Percentiles rank a stretch among this genome's conserved stretches.
These are phyloP conservation scores for Purpureocillium takamizusanense DNA, from an alignment of 2,329 filamentous ascomycete genomes.

Conservation along the genomic window DNA sequence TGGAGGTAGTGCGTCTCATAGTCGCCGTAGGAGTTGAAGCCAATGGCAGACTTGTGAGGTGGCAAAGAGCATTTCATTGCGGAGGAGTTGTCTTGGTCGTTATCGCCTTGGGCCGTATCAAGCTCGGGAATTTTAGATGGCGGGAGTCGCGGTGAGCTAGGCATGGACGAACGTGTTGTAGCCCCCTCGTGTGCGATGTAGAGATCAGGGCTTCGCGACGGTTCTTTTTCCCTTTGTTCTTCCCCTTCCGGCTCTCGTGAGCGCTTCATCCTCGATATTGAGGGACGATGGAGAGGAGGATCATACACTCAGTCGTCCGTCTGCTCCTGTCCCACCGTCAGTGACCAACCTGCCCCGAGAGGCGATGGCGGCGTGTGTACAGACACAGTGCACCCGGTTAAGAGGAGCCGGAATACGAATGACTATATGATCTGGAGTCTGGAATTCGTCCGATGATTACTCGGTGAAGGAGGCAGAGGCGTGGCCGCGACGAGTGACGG, in stretches of 20 bases:
- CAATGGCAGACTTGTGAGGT: slow-evolving; percentile 61
- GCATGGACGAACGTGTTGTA: too few species aligned
- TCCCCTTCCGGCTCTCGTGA: slow-evolving; percentile 50
- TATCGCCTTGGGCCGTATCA: slow-evolving; percentile 32
- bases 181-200: slow-evolving; percentile 9
- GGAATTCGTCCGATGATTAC: background rate
- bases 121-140: slow-evolving; percentile 51
- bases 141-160: slow-evolving; percentile 6
- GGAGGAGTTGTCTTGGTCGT: slow-evolving; percentile 27
- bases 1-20: slow-evolving; percentile 84
- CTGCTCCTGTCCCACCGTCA: background rate
- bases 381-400: too few species aligned
- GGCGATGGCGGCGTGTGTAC: background rate
- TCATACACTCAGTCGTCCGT: slow-evolving; percentile 5
- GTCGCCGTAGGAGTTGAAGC: slow-evolving; percentile 66
- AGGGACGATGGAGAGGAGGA: slow-evolving; percentile 2
- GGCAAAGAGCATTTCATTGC: slow-evolving; percentile 74
- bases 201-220: slow-evolving; percentile 10
- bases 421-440: background rate
- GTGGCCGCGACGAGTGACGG: too few species aligned
- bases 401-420: too few species aligned
- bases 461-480: background rate
- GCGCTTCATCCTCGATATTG: slow-evolving; percentile 44
- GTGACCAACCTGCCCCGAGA: too few species aligned
- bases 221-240: slow-evolving; percentile 17